phyloP scores from a whole-genome alignment of 805 yeast genomes.

The Metschnikowia anglica region DNA sequence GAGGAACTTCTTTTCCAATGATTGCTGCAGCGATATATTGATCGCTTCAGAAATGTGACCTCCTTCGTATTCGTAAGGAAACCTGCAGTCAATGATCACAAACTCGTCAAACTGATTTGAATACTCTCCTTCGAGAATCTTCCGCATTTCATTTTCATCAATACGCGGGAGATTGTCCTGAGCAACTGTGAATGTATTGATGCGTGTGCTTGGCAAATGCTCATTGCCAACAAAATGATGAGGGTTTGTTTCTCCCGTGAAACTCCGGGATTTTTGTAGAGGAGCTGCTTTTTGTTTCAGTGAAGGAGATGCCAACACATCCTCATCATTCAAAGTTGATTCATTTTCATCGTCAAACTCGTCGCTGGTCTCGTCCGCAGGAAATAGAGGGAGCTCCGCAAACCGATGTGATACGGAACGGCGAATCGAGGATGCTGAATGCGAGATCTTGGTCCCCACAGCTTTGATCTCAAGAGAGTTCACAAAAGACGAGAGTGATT shows the following conservation, averaged over 20 bases:
- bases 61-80: conserved; percentile 87
- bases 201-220: conserved; percentile 29
- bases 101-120: conserved; percentile 52
- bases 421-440: conserved; percentile 15
- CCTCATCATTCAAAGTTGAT: conserved; percentile 21
- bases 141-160: conserved; percentile 54
- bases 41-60: conserved; percentile 88
- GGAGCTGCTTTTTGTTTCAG: conserved; percentile 15
- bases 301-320: conserved; percentile 18
- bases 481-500: conserved; percentile 18
- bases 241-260: neutral
- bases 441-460: conserved; percentile 16
- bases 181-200: conserved; percentile 32
- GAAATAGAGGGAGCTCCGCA: conserved; percentile 14
- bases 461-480: conserved; percentile 19
- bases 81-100: conserved; percentile 81
- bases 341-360: conserved; percentile 17
- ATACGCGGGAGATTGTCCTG: conserved; percentile 72
- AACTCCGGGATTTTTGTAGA: neutral
- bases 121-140: conserved; percentile 54
- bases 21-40: conserved; percentile 69
- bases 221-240: conserved; percentile 27
- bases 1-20: conserved; percentile 58
- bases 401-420: conserved; percentile 14
- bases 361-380: conserved; percentile 18